Percentiles rank a stretch among this genome's conserved stretches.
phyloP scores from a whole-genome alignment of 352 stramenopile genomes.

The Thalassiosira oceanica region DNA sequence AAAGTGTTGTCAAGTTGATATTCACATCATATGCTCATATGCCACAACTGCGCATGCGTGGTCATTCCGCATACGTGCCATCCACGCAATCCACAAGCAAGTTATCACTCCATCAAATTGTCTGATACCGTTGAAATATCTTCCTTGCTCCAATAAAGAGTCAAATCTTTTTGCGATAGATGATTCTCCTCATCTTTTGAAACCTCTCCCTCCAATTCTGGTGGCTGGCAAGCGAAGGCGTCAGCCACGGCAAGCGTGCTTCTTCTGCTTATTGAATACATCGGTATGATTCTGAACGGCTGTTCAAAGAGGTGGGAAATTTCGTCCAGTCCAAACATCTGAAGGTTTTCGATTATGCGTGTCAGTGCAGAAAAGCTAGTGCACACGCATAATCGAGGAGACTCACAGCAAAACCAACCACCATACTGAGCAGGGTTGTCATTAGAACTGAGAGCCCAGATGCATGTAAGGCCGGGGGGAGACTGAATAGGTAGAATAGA shows the following conservation, averaged over 20 bases:
- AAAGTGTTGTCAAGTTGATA: too few relatives aligned
- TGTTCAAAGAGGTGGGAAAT: constrained; percentile 54
- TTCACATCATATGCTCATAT: not conserved
- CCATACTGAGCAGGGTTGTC: constrained; percentile 20
- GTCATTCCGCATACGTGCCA: not conserved
- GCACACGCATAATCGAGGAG: too few relatives aligned
- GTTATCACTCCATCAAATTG: constrained; percentile 37
- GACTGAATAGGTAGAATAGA: constrained; percentile 47
- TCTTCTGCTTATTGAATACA: constrained; percentile 46
- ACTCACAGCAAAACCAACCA: constrained; percentile 21
- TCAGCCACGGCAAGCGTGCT: constrained; percentile 46
- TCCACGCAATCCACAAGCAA: not conserved
- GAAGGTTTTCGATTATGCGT: too few relatives aligned
- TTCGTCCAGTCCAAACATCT: constrained; percentile 60
- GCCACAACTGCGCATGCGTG: not conserved
- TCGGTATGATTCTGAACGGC: constrained; percentile 50
- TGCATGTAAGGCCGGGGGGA: constrained; percentile 43
- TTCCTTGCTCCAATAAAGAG: constrained; percentile 24
- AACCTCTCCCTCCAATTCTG: constrained; percentile 15
- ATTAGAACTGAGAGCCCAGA: constrained; percentile 14
- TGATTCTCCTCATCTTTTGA: constrained; percentile 6
- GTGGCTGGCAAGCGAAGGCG: constrained; percentile 23
- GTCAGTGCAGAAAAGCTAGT: too few relatives aligned
- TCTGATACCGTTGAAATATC: constrained; percentile 23
- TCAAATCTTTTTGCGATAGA: constrained; percentile 21